Conservation (phyloP, 768 basidiomycete species). For the Rhodosporidiobolus odoratus region DNA sequence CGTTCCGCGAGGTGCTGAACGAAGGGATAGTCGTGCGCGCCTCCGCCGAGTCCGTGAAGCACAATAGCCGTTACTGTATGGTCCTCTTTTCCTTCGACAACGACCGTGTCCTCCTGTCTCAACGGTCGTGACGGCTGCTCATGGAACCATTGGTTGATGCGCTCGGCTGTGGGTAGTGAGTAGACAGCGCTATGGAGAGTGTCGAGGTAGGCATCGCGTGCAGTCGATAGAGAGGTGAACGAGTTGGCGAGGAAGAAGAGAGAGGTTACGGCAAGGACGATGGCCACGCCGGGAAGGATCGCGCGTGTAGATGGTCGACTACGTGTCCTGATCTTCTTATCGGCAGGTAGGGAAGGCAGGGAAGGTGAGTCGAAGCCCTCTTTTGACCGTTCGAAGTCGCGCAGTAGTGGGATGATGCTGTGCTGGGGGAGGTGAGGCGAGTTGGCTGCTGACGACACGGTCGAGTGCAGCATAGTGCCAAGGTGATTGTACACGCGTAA, state of each 20-base stretch:
- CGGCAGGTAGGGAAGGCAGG: neutral
- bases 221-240: neutral
- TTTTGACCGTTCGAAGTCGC: neutral
- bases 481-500: neutral
- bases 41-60: slow-evolving; percentile 16
- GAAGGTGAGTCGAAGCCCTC: neutral
- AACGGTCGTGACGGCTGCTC: neutral
- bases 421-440: neutral
- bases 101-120: neutral
- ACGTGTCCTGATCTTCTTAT: neutral
- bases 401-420: neutral
- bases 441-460: neutral
- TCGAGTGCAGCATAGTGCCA: neutral
- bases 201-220: neutral
- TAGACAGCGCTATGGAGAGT: neutral
- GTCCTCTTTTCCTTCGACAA: neutral
- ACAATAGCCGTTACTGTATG: slow-evolving; percentile 20
- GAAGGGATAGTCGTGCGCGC: slow-evolving; percentile 7
- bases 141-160: neutral
- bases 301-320: neutral
- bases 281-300: neutral
- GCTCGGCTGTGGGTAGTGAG: neutral
- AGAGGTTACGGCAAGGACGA: neutral
- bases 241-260: neutral
- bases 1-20: neutral